phyloP scores from a whole-genome alignment of 2,329 filamentous ascomycete genomes.

The Aschersonia sp. region DNA sequence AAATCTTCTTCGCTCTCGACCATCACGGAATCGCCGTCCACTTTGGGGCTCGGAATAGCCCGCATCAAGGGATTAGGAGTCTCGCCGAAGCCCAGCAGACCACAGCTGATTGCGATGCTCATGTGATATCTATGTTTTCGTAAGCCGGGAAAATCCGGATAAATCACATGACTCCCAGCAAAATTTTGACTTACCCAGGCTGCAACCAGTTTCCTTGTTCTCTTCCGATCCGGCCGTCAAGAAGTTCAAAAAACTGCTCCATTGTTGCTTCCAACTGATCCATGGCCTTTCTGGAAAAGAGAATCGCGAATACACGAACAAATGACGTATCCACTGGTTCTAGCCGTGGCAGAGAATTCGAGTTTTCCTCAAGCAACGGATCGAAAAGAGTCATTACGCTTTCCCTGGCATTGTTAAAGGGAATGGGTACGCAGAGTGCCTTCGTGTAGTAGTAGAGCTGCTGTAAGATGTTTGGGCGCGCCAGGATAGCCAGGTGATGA shows the following conservation, averaged over 20 bases:
- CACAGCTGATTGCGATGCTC: slow-evolving; percentile 16
- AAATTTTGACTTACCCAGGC: slow-evolving; percentile 18
- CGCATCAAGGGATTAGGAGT: slow-evolving; percentile 32
- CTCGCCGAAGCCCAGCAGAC: slow-evolving; percentile 18
- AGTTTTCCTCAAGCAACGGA: slow-evolving; percentile 27
- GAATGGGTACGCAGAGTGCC: slow-evolving; percentile 51
- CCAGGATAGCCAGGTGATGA: slow-evolving; percentile 73
- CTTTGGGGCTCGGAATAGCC: slow-evolving; percentile 15
- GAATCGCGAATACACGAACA: slow-evolving; percentile 47
- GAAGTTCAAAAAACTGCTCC: slow-evolving; percentile 32
- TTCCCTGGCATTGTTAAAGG: slow-evolving; percentile 54
- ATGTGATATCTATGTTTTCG: slow-evolving; percentile 15
- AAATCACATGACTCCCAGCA: neutral
- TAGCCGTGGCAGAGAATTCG: slow-evolving; percentile 16
- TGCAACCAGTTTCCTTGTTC: slow-evolving; percentile 35
- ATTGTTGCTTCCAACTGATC: slow-evolving; percentile 31
- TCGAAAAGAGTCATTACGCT: slow-evolving; percentile 58
- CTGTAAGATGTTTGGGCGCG: slow-evolving; percentile 52
- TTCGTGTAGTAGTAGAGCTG: slow-evolving; percentile 63
- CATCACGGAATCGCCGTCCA: slow-evolving; percentile 11
- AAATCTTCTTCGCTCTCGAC: slow-evolving; percentile 11
- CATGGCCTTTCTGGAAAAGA: slow-evolving; percentile 39
- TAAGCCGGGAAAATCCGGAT: neutral
- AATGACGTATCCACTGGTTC: slow-evolving; percentile 39
- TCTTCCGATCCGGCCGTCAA: slow-evolving; percentile 43